Evolutionary conservation across 768 basidiomycete genomes (phyloP).

Genomic region (Russula sp.): DNA sequence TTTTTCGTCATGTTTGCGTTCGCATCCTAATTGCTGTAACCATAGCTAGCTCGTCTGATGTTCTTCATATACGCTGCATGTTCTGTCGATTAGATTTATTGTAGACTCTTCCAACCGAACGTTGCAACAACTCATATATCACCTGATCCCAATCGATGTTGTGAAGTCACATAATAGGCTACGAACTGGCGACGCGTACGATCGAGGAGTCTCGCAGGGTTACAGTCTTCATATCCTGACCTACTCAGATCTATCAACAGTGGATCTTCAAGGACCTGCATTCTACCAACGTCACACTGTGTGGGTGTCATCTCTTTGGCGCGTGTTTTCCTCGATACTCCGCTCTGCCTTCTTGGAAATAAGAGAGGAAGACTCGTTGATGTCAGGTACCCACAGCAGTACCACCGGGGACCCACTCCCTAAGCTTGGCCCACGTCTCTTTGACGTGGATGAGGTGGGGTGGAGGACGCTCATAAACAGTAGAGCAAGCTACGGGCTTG

Average conservation of each 20-base stretch:
- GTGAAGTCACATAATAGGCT: neutral
- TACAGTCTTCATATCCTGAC: neutral
- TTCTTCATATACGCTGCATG: constrained; percentile 15
- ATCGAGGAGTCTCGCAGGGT: neutral
- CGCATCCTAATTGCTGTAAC: constrained; percentile 16
- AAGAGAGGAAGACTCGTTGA: neutral
- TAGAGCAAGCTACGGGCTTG: neutral
- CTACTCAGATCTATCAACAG: neutral
- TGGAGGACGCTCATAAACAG: neutral
- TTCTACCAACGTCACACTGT: neutral
- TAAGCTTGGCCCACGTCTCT: constrained; percentile 32
- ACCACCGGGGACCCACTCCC: constrained; percentile 36
- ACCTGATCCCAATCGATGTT: constrained; percentile 8
- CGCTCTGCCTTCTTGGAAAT: neutral
- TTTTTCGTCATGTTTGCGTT: neutral
- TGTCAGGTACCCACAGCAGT: constrained; percentile 31
- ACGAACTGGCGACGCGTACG: neutral
- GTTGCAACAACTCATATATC: constrained; percentile 7
- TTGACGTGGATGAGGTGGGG: constrained; percentile 32
- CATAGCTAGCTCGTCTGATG: constrained; percentile 20
- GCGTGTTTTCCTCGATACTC: neutral
- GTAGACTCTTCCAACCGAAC: constrained; percentile 7
- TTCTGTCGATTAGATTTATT: constrained; percentile 12
- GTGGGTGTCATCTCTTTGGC: neutral
- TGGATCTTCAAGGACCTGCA: neutral